phyloP scores from a whole-genome alignment of 768 basidiomycete species.

The Leucosporidium yakuticum region DNA sequence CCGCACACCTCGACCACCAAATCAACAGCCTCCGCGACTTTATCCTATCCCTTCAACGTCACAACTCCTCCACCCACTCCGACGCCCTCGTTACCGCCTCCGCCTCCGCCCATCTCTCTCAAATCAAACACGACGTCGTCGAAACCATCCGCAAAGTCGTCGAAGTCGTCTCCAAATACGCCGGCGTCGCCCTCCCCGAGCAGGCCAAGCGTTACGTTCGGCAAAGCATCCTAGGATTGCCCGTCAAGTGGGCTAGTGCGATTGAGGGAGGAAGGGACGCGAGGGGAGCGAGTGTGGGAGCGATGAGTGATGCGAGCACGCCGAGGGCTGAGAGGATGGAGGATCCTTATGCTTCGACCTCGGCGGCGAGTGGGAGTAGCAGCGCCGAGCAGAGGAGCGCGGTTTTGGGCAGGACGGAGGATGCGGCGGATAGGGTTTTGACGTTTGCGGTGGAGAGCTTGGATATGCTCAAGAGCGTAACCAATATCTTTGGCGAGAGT shows the following conservation, averaged over 20 bases:
- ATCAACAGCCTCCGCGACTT: constrained; percentile 78
- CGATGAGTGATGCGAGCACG: constrained; percentile 1
- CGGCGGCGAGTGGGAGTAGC: constrained; percentile 19
- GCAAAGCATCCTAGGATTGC: constrained; percentile 70
- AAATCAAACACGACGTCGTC: constrained; percentile 75
- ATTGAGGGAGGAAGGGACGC: constrained; percentile 41
- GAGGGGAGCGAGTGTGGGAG: constrained; percentile 6
- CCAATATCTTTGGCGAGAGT: constrained; percentile 78
- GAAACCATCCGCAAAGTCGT: constrained; percentile 83
- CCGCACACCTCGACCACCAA: constrained; percentile 77
- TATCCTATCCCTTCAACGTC: constrained; percentile 53
- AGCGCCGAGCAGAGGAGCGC: constrained; percentile 33
- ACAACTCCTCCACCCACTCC: constrained; percentile 36
- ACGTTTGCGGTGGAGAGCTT: constrained; percentile 82
- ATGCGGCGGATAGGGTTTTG: constrained; percentile 73
- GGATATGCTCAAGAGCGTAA: constrained; percentile 85
- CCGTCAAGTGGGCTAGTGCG: constrained; percentile 64
- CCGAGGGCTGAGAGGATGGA: constrained; percentile 19
- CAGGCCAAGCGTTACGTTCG: constrained; percentile 69
- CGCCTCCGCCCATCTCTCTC: constrained; percentile 58
- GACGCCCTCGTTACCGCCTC: constrained; percentile 46
- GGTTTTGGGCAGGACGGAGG: constrained; percentile 53
- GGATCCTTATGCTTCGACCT: neutral
- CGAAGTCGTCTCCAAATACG: constrained; percentile 75
- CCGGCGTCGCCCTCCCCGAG: constrained; percentile 78